phyloP scores from a whole-genome alignment of 306 rosid genomes.

The Sicyos baderoa region DNA sequence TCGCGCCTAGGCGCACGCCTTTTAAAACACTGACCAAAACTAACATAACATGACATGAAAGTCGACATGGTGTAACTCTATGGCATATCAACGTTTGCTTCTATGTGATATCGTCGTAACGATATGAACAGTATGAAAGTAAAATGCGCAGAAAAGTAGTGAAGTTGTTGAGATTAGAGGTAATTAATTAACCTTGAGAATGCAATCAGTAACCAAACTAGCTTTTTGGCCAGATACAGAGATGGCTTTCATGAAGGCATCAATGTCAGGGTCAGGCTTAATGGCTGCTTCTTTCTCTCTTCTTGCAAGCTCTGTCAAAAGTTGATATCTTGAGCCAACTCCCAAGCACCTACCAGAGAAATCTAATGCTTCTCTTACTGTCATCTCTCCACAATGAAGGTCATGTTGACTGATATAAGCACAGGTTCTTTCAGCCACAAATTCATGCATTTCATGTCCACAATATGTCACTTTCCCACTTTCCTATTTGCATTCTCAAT shows the following conservation, averaged over 20 bases:
- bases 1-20: too few relatives aligned
- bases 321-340: slow-evolving; percentile 64
- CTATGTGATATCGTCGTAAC: background rate
- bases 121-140: background rate
- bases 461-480: slow-evolving; percentile 69
- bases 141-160: background rate
- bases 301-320: slow-evolving; percentile 59
- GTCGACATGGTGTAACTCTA: background rate
- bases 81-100: background rate
- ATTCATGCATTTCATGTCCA: slow-evolving; percentile 62
- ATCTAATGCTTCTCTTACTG: slow-evolving; percentile 81
- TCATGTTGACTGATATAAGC: slow-evolving; percentile 81
- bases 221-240: slow-evolving; percentile 47
- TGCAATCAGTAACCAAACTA: slow-evolving; percentile 55
- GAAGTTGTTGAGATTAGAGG: background rate
- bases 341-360: slow-evolving; percentile 81
- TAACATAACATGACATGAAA: background rate
- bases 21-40: too few relatives aligned
- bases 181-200: slow-evolving; percentile 45
- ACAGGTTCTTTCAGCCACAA: slow-evolving; percentile 71
- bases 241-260: slow-evolving; percentile 76
- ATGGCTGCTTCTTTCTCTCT: slow-evolving; percentile 72
- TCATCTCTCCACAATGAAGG: slow-evolving; percentile 79
- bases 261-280: slow-evolving; percentile 71
- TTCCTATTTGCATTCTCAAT: slow-evolving; percentile 24